Conservation (phyloP, 2,329 filamentous ascomycete species). For the Metarhizium guizhouense region DNA sequence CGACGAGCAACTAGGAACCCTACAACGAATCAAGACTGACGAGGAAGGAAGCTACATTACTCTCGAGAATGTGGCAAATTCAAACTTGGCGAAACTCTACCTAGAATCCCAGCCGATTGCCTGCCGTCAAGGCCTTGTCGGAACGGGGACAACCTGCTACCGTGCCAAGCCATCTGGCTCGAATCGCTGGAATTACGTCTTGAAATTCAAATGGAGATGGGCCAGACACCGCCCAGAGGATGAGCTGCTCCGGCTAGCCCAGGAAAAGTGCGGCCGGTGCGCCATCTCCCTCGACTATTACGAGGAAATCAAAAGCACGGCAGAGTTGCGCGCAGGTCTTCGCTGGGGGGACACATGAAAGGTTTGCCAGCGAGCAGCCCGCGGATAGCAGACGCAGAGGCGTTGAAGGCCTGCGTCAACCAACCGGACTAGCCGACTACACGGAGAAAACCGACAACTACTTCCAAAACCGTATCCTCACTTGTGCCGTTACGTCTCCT, state of each 20-base stretch:
- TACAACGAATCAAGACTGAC: constrained; percentile 15
- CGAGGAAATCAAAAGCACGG: constrained; percentile 12
- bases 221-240: constrained; percentile 19
- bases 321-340: constrained; percentile 9
- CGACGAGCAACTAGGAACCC: constrained; percentile 16
- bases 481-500: constrained; percentile 13
- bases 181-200: constrained; percentile 16
- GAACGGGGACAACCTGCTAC: constrained; percentile 23
- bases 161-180: constrained; percentile 16
- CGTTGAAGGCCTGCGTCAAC: not conserved
- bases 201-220: constrained; percentile 27
- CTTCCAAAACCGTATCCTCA: constrained; percentile 12
- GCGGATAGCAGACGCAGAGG: not conserved
- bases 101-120: constrained; percentile 18
- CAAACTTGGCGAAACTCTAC: not conserved
- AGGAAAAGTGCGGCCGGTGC: constrained; percentile 19
- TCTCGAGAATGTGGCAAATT: not conserved
- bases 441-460: constrained; percentile 7
- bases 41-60: constrained; percentile 10
- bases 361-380: constrained; percentile 3
- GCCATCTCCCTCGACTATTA: constrained; percentile 19
- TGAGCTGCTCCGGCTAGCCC: constrained; percentile 20
- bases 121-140: constrained; percentile 15
- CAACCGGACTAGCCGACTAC: constrained; percentile 5
- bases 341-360: constrained; percentile 10